Evolutionary conservation across 1,284 basidiomycete species (phyloP).

Genomic region (Puccinia polysora): DNA sequence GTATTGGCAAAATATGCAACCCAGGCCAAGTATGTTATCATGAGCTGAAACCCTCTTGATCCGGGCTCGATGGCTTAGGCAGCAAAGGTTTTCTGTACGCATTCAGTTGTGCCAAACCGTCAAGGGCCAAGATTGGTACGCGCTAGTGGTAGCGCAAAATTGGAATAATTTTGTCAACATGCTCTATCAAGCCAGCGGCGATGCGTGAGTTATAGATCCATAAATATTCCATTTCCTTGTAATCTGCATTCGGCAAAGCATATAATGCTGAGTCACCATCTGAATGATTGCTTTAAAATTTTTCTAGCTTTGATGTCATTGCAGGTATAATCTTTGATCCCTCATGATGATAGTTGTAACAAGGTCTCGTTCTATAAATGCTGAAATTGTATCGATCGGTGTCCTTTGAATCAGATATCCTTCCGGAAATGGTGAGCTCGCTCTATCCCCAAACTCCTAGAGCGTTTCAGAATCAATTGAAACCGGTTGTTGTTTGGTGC

Average conservation of each 20-base stretch:
- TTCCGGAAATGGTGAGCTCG: constrained; percentile 37
- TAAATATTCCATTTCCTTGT: background rate
- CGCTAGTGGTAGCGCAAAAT: constrained; percentile 41
- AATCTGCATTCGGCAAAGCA: background rate
- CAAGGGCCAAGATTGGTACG: constrained; percentile 40
- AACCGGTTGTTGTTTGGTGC: background rate
- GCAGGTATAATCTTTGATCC: constrained; percentile 5
- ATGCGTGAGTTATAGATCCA: constrained; percentile 20
- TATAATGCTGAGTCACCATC: background rate
- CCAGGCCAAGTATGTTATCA: constrained; percentile 34
- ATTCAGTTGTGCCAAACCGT: constrained; percentile 40
- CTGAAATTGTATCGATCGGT: background rate
- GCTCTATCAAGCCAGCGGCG: constrained; percentile 40
- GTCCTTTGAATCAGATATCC: constrained; percentile 16
- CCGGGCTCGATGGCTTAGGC: background rate
- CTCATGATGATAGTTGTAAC: background rate
- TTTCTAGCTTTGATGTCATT: constrained; percentile 4
- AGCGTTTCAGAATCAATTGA: no score
- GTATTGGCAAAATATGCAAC: constrained; percentile 34
- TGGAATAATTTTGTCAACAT: constrained; percentile 43
- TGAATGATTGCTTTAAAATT: background rate
- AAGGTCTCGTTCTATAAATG: background rate
- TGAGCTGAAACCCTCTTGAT: background rate
- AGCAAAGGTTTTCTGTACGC: background rate
- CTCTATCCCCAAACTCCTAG: background rate